Evolutionary conservation across 2,329 filamentous ascomycete genomes (phyloP), one percentile per base, ranked within the genome.

Genomic region (Chaetomium sp.): DNA sequence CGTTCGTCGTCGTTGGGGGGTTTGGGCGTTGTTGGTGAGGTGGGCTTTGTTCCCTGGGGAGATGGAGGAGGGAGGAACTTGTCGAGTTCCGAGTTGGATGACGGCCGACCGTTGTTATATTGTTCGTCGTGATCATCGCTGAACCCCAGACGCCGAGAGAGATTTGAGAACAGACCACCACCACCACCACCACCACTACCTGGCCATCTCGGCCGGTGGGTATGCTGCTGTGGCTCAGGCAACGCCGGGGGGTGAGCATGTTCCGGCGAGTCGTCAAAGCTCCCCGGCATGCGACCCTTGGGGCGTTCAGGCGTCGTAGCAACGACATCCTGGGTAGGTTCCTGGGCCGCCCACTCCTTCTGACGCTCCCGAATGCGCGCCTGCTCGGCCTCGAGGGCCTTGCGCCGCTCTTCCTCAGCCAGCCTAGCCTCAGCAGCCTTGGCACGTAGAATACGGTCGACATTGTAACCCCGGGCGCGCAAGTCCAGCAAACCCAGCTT

Each of bases 391-490:
- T 88, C 87, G 5, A 91, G 70, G 38, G 88, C 84, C 65, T 86
- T 86, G 65, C 87, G 85, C 49, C 88, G 81, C 68, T 90, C 85
- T 64, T 88, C 87, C 66, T 96, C 91, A 0, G 90, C 91, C 61
- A 97, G 85, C 52, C 89, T 83, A 5, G 89, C 89, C 70, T 97
- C 91, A 2, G 89, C 88, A 19, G 88, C 90, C 73, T 95, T 95
- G 53, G 87, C 87, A 40, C 89, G 84, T 27, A 99, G 78, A 59
- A 99, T 97, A 49, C 94, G 87, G 66, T 96, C 90, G 41, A 99
- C 94, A 63, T 99, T 97, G 76, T 96, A 97, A 1, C 94, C 94
- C 61, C 94, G 89, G 58, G 85, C 84, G 64, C 89, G 86, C 42
- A 99, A 74, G 51, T 91, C 86, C 47, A 88, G 81, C 32, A 99